Percentiles rank a stretch among this genome's conserved stretches.
Evolutionary conservation across 1,139 yeast species (phyloP).

Genomic region (Scheffersomyces cryptocercus): DNA sequence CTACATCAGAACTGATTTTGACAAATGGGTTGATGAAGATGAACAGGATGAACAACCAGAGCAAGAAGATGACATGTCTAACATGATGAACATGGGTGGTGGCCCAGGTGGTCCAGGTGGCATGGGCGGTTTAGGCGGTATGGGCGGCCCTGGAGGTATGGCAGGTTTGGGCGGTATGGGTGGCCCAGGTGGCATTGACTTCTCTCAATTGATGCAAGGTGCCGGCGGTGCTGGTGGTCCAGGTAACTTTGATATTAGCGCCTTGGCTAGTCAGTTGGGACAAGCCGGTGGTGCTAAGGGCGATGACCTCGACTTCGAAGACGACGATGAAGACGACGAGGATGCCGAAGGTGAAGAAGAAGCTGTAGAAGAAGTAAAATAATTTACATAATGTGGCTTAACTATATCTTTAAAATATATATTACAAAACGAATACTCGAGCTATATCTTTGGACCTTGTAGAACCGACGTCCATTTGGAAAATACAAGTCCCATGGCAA

Average conservation of each 20-base stretch:
- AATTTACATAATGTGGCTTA: neutral
- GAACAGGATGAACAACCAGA: conserved; percentile 39
- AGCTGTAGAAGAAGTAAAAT: neutral
- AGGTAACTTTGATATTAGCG: conserved; percentile 28
- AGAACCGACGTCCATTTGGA: neutral
- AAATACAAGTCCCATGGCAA: neutral
- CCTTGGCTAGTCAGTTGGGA: conserved; percentile 48
- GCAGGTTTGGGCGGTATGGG: conserved; percentile 30
- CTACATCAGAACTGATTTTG: conserved; percentile 91
- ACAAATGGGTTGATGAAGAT: conserved; percentile 67
- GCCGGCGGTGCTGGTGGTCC: conserved; percentile 26
- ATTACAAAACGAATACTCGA: too few species aligned
- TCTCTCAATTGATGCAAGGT: conserved; percentile 22
- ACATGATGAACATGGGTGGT: conserved; percentile 24
- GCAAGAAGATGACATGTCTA: conserved; percentile 40
- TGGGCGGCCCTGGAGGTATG: conserved; percentile 34
- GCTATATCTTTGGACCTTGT: too few species aligned
- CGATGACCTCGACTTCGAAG: conserved; percentile 34
- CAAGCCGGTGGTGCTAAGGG: conserved; percentile 35
- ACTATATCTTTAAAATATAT: too few species aligned
- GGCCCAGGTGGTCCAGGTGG: conserved; percentile 32
- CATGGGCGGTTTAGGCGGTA: conserved; percentile 20
- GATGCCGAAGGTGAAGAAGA: conserved; percentile 30
- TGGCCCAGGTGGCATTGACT: conserved; percentile 33
- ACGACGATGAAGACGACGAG: conserved; percentile 30